Conservation (phyloP, 2,329 filamentous ascomycete species). For the Cercospora sp. region DNA sequence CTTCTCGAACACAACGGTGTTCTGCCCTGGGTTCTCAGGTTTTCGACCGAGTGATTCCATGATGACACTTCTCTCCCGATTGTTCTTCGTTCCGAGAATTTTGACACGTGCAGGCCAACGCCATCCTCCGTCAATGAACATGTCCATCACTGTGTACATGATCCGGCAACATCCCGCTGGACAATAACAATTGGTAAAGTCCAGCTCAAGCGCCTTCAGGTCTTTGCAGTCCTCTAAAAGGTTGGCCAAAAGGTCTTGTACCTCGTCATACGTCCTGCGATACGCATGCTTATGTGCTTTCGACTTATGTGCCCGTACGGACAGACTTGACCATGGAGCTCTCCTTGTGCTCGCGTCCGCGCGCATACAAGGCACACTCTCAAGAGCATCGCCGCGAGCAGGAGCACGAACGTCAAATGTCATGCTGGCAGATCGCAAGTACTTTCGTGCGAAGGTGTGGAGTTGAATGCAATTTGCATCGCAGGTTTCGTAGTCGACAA, state of each 20-base stretch:
- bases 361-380: too few relatives aligned
- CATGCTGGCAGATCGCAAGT: not conserved
- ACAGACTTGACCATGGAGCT: not conserved
- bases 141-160: rapidly evolving
- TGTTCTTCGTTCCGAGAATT: not conserved
- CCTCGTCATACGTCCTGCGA: not conserved
- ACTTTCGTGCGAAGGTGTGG: not conserved
- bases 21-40: too few relatives aligned
- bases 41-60: not conserved
- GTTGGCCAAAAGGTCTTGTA: rapidly evolving
- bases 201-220: not conserved
- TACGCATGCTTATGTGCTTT: rapidly evolving
- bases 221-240: not conserved
- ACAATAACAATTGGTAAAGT: not conserved
- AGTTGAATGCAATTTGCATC: not conserved
- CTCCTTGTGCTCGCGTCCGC: rapidly evolving
- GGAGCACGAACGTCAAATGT: not conserved
- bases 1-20: not conserved
- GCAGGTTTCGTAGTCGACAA: too few relatives aligned
- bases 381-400: rapidly evolving
- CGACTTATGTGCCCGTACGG: rapidly evolving
- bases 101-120: not conserved
- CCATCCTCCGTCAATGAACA: not conserved
- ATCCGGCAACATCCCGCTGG: not conserved
- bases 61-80: not conserved